Evolutionary conservation across 345 rosid genomes (phyloP), one percentile per base, ranked within the genome.

Genomic region (Combretum micranthum): DNA sequence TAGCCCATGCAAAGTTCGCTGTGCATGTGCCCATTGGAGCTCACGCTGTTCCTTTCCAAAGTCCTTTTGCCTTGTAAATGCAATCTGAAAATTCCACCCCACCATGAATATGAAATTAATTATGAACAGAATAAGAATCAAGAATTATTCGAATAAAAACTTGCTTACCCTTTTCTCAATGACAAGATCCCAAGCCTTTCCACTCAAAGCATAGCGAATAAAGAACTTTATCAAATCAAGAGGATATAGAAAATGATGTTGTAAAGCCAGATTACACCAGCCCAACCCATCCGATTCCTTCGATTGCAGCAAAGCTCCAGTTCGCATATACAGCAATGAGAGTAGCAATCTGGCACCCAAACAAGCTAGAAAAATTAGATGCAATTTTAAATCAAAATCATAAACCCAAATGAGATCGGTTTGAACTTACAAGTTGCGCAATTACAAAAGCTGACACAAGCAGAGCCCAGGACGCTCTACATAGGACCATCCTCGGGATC

Each of bases 201-300:
- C 99, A 52, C 99, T 93, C 64, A 93, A 79, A 17, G 88, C 88
- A 60, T 93, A 93, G 22, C 99, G 92, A 18, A 75, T 87, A 63
- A 93, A 61, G 88, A 93, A 93, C 85, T 89, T 93, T 55, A 93
- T 79, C 66, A 85, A 53, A 72, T 93, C 99, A 23, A 93, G 94
- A 12, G 97, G 69, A 93, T 52, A 63, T 93, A 93, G 79, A 80
- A 78, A 50, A 89, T 71, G 54, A 93, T 72, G 70, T 93, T 93
- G 57, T 87, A 93, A 45, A 93, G 92, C 99, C 99, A 93, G 63
- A 93, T 83, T 48, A 93, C 97, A 14, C 97, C 99, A 11, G 99
- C 99, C 99, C 99, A 93, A 59, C 97, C 99, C 99, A 93, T 46
- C 97, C 99, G 17, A 93, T 93, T 32, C 99, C 99, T 76, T 89